Evolutionary conservation across 2,329 filamentous ascomycete species (phyloP), one percentile per base, ranked within the genome.

Genomic region (Scedosporium apiospermum): DNA sequence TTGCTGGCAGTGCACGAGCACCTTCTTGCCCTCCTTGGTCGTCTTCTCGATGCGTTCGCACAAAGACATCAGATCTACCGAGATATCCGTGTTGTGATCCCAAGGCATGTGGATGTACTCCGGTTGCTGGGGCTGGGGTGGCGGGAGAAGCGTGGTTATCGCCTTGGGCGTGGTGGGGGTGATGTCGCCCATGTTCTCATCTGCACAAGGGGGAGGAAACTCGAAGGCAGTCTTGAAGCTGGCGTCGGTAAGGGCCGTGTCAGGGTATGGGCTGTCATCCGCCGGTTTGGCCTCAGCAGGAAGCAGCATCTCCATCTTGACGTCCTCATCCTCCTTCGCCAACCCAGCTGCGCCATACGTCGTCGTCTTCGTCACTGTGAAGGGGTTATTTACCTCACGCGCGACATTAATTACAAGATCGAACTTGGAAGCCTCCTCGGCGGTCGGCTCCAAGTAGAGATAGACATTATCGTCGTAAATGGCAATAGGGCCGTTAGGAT

Each of bases 21-120:
- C 88, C 67, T 85, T 88, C 76, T 93, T 93, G 57, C 88, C 88
- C 65, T 88, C 82, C 66, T 82, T 84, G 0, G 88, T 87, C 64
- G 86, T 83, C 46, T 85, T 82, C 65, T 93, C 89, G 64, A 96
- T 92, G 4, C 82, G 82, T 71, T 91, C 88, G 69, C 91, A 92
- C 14, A 96, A 79, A 57, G 78, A 80, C 79, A 90, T 86, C 21
- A 95, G 76, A 71, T 95, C 90, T 4, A 85, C 84, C 1, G 90
- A 86, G 67, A 96, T 93, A 64, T 95, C 89, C 0, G 90, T 93
- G 74, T 93, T 93, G 75, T 95, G 90, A 65, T 95, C 90, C 90
- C 90, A 95, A 1, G 86, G 88, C 69, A 95, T 88, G 71, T 96
- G 90, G 16, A 95, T 90, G 69, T 96, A 96, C 72, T 96, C 90